Evolutionary conservation across 768 basidiomycete genomes (phyloP).

Genomic region (Pholiota conissans): DNA sequence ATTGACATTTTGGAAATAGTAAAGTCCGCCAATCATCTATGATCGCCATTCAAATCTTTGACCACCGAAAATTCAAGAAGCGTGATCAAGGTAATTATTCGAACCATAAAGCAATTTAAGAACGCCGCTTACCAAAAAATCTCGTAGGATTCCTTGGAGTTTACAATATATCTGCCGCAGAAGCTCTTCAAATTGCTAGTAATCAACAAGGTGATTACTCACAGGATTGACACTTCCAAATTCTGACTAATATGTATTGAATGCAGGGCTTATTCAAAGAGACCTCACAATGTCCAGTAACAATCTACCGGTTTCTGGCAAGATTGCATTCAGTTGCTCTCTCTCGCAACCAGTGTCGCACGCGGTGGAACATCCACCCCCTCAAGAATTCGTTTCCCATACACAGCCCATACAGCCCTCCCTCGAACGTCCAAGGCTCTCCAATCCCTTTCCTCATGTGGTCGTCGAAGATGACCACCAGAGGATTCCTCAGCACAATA

Average conservation of each 20-base stretch:
- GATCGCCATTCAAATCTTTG: slow-evolving; percentile 85
- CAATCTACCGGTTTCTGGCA: slow-evolving; percentile 79
- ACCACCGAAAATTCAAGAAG: slow-evolving; percentile 85
- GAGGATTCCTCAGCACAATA: slow-evolving; percentile 12
- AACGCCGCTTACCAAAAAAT: too few relatives aligned
- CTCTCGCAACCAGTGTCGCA: slow-evolving; percentile 25
- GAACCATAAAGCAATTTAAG: too few relatives aligned
- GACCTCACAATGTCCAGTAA: slow-evolving; percentile 78
- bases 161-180: slow-evolving; percentile 53
- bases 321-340: slow-evolving; percentile 68
- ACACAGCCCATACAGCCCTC: slow-evolving; percentile 16
- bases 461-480: slow-evolving; percentile 19
- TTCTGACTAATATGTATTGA: slow-evolving; percentile 14
- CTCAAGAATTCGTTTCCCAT: slow-evolving; percentile 19
- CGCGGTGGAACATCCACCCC: slow-evolving; percentile 11
- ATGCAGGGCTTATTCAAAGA: slow-evolving; percentile 62
- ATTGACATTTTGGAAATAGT: slow-evolving; percentile 35
- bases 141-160: slow-evolving; percentile 65
- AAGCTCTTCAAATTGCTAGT: slow-evolving; percentile 50
- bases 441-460: slow-evolving; percentile 18
- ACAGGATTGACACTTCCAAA: slow-evolving; percentile 12
- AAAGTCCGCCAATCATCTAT: slow-evolving; percentile 72
- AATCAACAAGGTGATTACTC: slow-evolving; percentile 43
- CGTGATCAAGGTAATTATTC: slow-evolving; percentile 68
- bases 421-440: slow-evolving; percentile 16